Base-by-base conservation (phyloP, 2,329 filamentous ascomycete species). In the Aspergillus tamarii region DNA sequence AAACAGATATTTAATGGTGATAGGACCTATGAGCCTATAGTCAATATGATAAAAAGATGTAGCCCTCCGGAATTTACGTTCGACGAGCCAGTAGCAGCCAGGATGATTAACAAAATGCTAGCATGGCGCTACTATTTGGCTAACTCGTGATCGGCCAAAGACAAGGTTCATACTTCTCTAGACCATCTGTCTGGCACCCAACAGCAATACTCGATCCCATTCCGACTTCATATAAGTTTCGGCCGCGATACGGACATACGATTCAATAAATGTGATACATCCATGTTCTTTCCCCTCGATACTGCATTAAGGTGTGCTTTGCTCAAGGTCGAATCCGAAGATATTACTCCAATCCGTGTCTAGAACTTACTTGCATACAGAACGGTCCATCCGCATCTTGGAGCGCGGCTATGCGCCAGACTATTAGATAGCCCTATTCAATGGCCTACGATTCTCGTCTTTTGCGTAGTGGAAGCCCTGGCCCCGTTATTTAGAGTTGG, bases 401-500 rank as follows among this genome's bases (percentile, higher is more conserved):
- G 28, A 60, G 32, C 57, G 52, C 41, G 50, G 52, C 41, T 60
- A 63, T 50, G 36, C 16, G 23, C 54, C 21, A 57, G 39, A 39
- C 11, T 57, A 21, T 57, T 26, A 32, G 55, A 46, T 46, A 45
- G 43, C 39, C 30, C 43, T 43, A 28, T 50, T 59, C 36, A 21
- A 45, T 46, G 10, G 39, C 30, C 32, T 28, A 19, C 36, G 4
- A 52, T 26, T 39, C 28, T 26, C 57, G 19, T 53, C 36, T 10
- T 16, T 34, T 39, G 43, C n/a, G 8, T 19, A 36, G 30, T 16
- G 50, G 28, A 34, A 53, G 50, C 28, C 52, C 36, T 36, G 21
- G 52, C 52, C 48, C 48, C 46, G 34, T 28, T 32, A 21, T 41
- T 43, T 57, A 52, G n/a, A 63, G 28, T 60, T 63, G 34, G 50